phyloP scores from a whole-genome alignment of 2,329 filamentous ascomycete species.

The Ophiognomonia clavigignenti-juglandacearum region DNA sequence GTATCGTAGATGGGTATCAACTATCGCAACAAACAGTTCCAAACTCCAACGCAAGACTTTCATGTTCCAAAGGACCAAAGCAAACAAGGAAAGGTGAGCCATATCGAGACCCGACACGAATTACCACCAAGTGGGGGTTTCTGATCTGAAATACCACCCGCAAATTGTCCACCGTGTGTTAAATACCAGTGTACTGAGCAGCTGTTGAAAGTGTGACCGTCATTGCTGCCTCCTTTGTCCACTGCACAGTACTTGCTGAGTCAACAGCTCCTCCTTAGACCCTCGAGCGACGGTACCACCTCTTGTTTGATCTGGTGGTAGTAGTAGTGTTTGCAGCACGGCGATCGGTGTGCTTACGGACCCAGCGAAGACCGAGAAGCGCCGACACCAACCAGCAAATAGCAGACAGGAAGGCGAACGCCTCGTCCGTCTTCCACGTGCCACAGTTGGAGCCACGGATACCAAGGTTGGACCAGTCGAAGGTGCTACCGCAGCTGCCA shows the following conservation, averaged over 20 bases:
- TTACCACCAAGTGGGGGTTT: too few relatives aligned
- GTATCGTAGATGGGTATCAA: too few relatives aligned
- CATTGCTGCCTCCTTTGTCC: background rate
- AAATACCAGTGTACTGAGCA: too few relatives aligned
- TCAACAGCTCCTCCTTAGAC: conserved; percentile 36
- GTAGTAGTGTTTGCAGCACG: conserved; percentile 20
- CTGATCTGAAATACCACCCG: too few relatives aligned
- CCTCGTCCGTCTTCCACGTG: conserved; percentile 66
- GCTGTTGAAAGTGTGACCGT: background rate
- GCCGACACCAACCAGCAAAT: conserved; percentile 65
- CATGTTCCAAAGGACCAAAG: too few relatives aligned
- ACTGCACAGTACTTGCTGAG: too few relatives aligned
- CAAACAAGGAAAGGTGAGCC: too few relatives aligned
- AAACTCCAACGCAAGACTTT: too few relatives aligned
- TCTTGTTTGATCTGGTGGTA: conserved; percentile 27
- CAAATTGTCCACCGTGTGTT: too few relatives aligned
- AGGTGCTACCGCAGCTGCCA: conserved; percentile 50
- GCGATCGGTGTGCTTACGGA: conserved; percentile 34
- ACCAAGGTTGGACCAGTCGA: conserved; percentile 54
- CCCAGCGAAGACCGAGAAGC: conserved; percentile 52
- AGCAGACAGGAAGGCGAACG: conserved; percentile 67
- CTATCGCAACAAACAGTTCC: too few relatives aligned
- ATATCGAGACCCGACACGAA: too few relatives aligned
- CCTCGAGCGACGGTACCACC: conserved; percentile 38
- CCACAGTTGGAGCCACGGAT: conserved; percentile 51